phyloP scores from a whole-genome alignment of 1,284 basidiomycete species.

The Rhizoctonia solani region DNA sequence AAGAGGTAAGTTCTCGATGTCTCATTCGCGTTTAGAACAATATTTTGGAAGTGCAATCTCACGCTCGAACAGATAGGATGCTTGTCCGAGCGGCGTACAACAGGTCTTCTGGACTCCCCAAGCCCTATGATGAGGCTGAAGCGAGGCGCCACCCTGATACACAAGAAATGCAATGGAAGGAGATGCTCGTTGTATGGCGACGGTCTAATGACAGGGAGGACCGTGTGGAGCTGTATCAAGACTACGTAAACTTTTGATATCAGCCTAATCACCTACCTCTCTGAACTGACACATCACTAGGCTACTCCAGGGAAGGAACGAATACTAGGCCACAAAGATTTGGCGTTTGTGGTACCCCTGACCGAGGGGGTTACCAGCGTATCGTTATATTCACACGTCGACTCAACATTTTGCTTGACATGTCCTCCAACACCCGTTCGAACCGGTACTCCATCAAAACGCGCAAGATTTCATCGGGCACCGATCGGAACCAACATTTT shows the following conservation, averaged over 20 bases:
- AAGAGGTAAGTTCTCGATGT: not conserved
- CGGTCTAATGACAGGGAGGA: slow-evolving; percentile 47
- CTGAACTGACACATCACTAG: slow-evolving; percentile 48
- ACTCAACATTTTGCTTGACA: slow-evolving; percentile 71
- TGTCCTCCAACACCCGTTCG: slow-evolving; percentile 60
- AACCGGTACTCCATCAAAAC: slow-evolving; percentile 43
- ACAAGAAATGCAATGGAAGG: slow-evolving; percentile 69
- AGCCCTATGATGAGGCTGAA: slow-evolving; percentile 67
- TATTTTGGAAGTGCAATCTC: too few species aligned
- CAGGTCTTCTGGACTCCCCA: slow-evolving; percentile 55
- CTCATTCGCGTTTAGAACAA: too few species aligned
- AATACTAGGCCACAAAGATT: slow-evolving; percentile 65
- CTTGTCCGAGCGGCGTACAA: slow-evolving; percentile 72
- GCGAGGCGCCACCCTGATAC: slow-evolving; percentile 57
- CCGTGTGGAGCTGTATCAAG: slow-evolving; percentile 75
- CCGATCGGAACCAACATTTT: slow-evolving; percentile 71
- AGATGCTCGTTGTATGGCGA: slow-evolving; percentile 81
- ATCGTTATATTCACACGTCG: slow-evolving; percentile 80
- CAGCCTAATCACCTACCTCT: not conserved
- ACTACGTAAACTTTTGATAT: slow-evolving; percentile 61
- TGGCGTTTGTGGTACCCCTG: slow-evolving; percentile 72
- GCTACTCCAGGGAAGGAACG: slow-evolving; percentile 63
- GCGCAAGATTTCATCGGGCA: slow-evolving; percentile 51
- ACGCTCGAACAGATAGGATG: slow-evolving; percentile 78
- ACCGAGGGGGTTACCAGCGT: slow-evolving; percentile 60